Evolutionary conservation across 331 rosid species (phyloP).

Genomic region (Quercus phellos): DNA sequence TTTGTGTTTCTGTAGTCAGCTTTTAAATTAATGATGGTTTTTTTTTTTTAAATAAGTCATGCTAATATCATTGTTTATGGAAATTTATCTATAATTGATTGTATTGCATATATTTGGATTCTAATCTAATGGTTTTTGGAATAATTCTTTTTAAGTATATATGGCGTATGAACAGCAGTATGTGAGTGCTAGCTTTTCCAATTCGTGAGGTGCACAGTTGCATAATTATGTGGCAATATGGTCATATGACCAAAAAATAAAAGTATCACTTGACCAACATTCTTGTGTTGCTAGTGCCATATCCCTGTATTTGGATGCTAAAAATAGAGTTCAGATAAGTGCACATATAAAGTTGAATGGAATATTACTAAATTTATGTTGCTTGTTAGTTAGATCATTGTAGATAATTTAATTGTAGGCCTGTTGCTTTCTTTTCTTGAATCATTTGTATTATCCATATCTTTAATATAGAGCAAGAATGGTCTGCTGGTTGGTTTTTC

Average conservation of each 20-base stretch:
- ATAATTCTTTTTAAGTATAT: not conserved
- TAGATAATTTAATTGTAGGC: not conserved
- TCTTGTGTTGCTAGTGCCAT: not conserved
- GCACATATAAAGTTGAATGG: not conserved
- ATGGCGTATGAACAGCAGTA: not conserved
- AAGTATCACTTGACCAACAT: not conserved
- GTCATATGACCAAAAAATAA: not conserved
- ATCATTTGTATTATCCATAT: not conserved
- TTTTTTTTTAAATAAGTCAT: not conserved
- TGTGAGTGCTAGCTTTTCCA: not conserved
- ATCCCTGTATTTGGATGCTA: not conserved
- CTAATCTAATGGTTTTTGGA: not conserved
- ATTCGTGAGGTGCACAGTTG: not conserved
- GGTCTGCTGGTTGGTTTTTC: not conserved
- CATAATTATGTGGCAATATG: not conserved
- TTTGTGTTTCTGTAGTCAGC: not conserved
- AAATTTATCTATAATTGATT: not conserved
- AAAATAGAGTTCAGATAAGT: not conserved
- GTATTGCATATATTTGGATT: not conserved
- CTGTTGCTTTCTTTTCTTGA: not conserved
- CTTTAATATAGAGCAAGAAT: not conserved
- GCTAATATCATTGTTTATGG: not conserved
- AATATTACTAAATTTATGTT: not conserved
- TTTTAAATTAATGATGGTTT: not conserved
- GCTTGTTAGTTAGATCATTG: not conserved